Conservation (phyloP, 2,329 filamentous ascomycete species). For the Colletotrichum falcatum region DNA sequence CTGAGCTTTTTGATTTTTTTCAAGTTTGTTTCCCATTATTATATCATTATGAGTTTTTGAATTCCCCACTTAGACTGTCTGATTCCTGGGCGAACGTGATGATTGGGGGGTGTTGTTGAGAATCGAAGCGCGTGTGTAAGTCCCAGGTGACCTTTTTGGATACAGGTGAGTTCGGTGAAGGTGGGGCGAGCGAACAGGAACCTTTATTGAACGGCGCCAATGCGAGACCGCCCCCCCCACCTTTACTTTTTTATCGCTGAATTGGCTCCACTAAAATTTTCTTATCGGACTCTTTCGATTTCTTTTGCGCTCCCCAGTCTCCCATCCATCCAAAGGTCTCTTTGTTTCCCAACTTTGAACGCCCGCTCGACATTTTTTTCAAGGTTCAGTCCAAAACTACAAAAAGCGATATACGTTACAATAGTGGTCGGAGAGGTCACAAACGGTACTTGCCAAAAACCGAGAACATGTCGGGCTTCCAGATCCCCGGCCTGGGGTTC, state of each 20-base stretch:
- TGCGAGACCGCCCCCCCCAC: slow-evolving; percentile 7
- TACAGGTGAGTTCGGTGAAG: slow-evolving; percentile 19
- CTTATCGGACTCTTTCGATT: slow-evolving; percentile 17
- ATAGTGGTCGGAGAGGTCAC: too few species aligned
- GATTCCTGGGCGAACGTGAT: too few species aligned
- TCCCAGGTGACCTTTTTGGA: neutral
- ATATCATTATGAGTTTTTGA: neutral
- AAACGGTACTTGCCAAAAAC: neutral
- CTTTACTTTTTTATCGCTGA: slow-evolving; percentile 30
- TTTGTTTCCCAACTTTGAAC: neutral
- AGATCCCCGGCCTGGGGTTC: slow-evolving; percentile 58
- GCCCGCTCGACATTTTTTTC: neutral
- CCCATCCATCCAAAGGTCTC: neutral
- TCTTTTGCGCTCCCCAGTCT: slow-evolving; percentile 32
- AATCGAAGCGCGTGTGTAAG: neutral
- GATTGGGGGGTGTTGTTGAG: neutral
- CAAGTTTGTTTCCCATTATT: neutral
- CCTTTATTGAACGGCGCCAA: neutral
- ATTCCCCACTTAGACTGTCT: neutral
- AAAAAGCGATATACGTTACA: neutral
- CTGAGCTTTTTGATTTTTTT: neutral
- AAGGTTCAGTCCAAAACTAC: too few species aligned
- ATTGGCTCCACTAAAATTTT: slow-evolving; percentile 36
- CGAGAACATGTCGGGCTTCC: slow-evolving; percentile 54
- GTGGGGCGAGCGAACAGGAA: neutral